phyloP scores from a whole-genome alignment of 352 stramenopile species.

The Thalassiosira mediterranea region DNA sequence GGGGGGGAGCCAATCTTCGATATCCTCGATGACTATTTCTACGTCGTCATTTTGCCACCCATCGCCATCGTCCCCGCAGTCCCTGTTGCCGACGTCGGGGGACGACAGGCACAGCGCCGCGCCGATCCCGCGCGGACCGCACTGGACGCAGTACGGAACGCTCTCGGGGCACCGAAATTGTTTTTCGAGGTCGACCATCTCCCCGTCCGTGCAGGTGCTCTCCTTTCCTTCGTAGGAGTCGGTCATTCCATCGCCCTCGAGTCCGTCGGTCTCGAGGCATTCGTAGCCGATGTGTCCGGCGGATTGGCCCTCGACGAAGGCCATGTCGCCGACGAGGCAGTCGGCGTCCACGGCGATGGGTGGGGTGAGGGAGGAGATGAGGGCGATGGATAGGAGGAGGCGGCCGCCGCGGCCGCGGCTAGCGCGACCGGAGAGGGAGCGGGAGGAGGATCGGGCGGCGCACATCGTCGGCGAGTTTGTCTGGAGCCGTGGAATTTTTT shows the following conservation, averaged over 20 bases:
- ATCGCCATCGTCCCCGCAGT: background rate
- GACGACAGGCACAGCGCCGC: conserved; percentile 16
- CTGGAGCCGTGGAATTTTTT: too few species aligned
- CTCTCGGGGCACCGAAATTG: background rate
- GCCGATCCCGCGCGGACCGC: conserved; percentile 7
- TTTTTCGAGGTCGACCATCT: conserved; percentile 2
- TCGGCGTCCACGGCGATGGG: background rate
- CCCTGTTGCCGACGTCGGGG: background rate
- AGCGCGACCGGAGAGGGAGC: too few species aligned
- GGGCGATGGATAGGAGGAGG: too few species aligned
- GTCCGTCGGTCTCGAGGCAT: conserved; percentile 11
- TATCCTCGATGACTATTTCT: background rate
- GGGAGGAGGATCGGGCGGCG: too few species aligned
- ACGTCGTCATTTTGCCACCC: background rate
- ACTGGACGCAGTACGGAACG: conserved; percentile 18
- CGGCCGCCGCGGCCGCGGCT: too few species aligned
- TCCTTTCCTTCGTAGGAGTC: conserved; percentile 17
- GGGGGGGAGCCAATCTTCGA: background rate
- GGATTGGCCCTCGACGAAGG: background rate
- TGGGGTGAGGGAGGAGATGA: background rate
- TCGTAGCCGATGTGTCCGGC: conserved; percentile 5
- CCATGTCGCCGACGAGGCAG: conserved; percentile 4
- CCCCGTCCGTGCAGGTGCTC: background rate
- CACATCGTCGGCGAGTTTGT: too few species aligned
- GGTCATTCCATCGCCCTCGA: too few species aligned